Conservation (phyloP, 257 asterid species). For the Jaltomata sinuosa region DNA sequence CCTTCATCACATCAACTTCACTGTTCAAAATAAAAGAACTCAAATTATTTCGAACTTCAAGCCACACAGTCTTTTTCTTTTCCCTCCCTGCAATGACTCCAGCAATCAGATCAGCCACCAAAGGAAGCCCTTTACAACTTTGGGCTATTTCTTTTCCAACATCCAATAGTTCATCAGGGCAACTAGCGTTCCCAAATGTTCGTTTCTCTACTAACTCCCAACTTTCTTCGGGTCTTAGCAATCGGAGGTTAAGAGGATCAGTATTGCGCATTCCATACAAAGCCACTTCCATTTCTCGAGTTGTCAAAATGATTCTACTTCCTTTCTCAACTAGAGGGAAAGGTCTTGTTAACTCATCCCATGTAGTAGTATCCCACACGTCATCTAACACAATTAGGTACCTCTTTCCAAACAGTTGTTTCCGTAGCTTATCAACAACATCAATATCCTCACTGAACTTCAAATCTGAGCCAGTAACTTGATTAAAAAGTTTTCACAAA, state of each 20-base stretch:
- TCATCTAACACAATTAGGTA: slow-evolving; percentile 22
- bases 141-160: slow-evolving; percentile 9
- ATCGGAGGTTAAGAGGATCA: background rate
- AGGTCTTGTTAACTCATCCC: slow-evolving; percentile 7
- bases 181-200: background rate
- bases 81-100: slow-evolving; percentile 12
- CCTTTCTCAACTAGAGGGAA: background rate
- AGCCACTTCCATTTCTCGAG: background rate
- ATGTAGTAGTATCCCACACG: background rate
- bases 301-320: slow-evolving; percentile 12
- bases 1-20: background rate
- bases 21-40: background rate
- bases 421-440: background rate
- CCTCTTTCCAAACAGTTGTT: background rate
- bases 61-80: slow-evolving; percentile 1
- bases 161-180: slow-evolving; percentile 11
- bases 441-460: background rate
- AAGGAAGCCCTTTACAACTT: slow-evolving; percentile 17
- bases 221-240: background rate
- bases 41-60: background rate
- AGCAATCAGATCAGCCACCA: slow-evolving; percentile 9
- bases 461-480: background rate
- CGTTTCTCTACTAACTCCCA: slow-evolving; percentile 12
- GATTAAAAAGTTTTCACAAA: background rate
- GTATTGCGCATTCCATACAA: background rate